Evolutionary conservation across 495 filamentous ascomycete genomes (phyloP).

Genomic region (Aspergillus saccharolyticus): DNA sequence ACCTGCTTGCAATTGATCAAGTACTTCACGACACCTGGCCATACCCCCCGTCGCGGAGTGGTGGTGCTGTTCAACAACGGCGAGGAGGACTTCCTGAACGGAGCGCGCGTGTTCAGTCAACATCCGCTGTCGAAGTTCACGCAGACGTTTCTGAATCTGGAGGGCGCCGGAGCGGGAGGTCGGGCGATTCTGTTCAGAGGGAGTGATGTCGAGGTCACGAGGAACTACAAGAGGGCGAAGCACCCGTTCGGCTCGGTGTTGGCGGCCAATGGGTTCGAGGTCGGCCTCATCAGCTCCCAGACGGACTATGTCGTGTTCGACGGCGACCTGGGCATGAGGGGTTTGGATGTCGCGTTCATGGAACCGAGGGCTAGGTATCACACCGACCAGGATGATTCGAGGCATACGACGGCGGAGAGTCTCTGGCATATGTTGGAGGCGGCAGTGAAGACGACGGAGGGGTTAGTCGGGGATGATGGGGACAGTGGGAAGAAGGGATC

Average conservation of each 20-base stretch:
- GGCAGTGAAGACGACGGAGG: slow-evolving; percentile 65
- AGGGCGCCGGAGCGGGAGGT: slow-evolving; percentile 91
- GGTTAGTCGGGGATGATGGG: slow-evolving; percentile 64
- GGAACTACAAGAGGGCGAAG: slow-evolving; percentile 61
- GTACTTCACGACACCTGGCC: slow-evolving; percentile 74
- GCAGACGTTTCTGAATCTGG: slow-evolving; percentile 87
- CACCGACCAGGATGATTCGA: slow-evolving; percentile 80
- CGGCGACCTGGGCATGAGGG: slow-evolving; percentile 74
- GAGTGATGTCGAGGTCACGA: slow-evolving; percentile 82
- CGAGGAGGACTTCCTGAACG: slow-evolving; percentile 91
- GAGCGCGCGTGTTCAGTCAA: slow-evolving; percentile 77
- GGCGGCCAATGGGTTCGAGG: slow-evolving; percentile 75
- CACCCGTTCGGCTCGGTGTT: slow-evolving; percentile 82
- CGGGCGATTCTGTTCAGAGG: slow-evolving; percentile 81
- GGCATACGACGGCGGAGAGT: slow-evolving; percentile 67
- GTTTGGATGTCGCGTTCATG: slow-evolving; percentile 88
- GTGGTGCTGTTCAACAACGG: slow-evolving; percentile 91
- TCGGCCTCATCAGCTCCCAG: slow-evolving; percentile 69
- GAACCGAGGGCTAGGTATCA: slow-evolving; percentile 85
- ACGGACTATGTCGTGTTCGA: slow-evolving; percentile 90
- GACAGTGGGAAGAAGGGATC: slow-evolving; percentile 61
- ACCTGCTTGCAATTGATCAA: slow-evolving; percentile 81
- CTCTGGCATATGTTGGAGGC: slow-evolving; percentile 93
- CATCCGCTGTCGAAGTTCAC: slow-evolving; percentile 72
- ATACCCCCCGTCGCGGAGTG: slow-evolving; percentile 72